Conservation (phyloP, 2,329 filamentous ascomycete genomes). For the Xylaria sp. region DNA sequence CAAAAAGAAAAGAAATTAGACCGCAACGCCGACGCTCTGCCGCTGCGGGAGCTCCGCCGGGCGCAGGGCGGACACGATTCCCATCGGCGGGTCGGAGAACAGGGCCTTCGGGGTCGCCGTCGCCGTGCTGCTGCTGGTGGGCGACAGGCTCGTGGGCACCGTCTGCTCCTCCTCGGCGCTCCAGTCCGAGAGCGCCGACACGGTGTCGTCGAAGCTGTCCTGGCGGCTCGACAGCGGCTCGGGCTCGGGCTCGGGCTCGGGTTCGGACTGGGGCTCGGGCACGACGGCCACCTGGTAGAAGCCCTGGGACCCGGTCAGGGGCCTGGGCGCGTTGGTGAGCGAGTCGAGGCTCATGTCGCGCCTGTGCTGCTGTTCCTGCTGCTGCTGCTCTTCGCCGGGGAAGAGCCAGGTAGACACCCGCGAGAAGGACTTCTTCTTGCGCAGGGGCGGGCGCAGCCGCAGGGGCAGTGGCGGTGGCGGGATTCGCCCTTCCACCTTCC, state of each 20-base stretch:
- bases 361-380: too few relatives aligned
- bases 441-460: conserved; percentile 60
- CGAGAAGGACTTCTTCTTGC: conserved; percentile 70
- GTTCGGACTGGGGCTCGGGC: conserved; percentile 37
- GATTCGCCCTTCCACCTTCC: conserved; percentile 41
- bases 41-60: conserved; percentile 37
- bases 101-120: conserved; percentile 46
- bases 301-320: conserved; percentile 54
- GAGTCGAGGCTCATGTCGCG: conserved; percentile 50
- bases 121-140: conserved; percentile 50
- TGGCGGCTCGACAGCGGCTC: conserved; percentile 38
- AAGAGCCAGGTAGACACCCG: conserved; percentile 63
- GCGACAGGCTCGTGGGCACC: conserved; percentile 52
- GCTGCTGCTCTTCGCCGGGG: conserved; percentile 35
- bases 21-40: conserved; percentile 51
- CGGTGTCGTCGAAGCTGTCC: conserved; percentile 51
- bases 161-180: conserved; percentile 48
- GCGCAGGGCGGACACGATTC: conserved; percentile 30
- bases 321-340: conserved; percentile 58
- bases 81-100: conserved; percentile 39
- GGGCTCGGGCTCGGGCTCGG: conserved; percentile 36
- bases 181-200: conserved; percentile 55
- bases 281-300: conserved; percentile 60
- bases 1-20: conserved; percentile 40
- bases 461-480: conserved; percentile 61